Base-by-base conservation (phyloP, 2,329 filamentous ascomycete genomes). In the Pseudogymnoascus sp. region DNA sequence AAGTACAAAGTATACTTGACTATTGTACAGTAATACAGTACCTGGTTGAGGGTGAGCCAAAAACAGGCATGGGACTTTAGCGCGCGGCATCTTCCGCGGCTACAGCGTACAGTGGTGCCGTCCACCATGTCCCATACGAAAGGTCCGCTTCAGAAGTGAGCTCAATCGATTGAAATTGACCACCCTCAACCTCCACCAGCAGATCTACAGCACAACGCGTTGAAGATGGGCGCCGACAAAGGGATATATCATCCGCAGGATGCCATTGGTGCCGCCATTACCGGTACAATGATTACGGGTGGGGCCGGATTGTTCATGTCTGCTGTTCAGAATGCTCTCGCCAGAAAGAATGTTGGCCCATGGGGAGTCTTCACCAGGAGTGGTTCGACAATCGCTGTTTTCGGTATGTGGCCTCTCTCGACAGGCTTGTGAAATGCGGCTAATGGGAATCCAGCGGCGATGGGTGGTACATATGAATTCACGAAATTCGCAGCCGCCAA, bases 281-380 rank as follows among this genome's bases (percentile, higher is more conserved):
- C 84, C 74, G 84, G 85, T 66, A 84, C 82, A 42, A 71, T 86
- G 67, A 77, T 91, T 70, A 86, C 87, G 65, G 85, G 86, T 71
- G 78, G 79, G 65, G 83, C 83, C 65, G 92, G 92, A 70, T 78
- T 89, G 73, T 82, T 91, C 75, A 75, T 89, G 65, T 88, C 91
- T 60, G 87, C 89, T 63, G 82, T 96, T 68, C 90, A 92, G 79
- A 97, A 96, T 80, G 91, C 92, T 64, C 83, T 97, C 70, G 82
- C 87, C 63, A 92, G 86, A 79, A 82, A 85, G 74, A 96, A 96
- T 76, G 80, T 94, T 68, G 91, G 92, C 70, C 83, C 87, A 66
- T 84, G 88, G 79, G 89, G 90, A 69, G 83, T 96, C 71, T 87
- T 97, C 74, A 90, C 90, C 56, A 85, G 86, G 71, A 88, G 86